Evolutionary conservation across 331 rosid genomes (phyloP).

Genomic region (Arachis monticola): DNA sequence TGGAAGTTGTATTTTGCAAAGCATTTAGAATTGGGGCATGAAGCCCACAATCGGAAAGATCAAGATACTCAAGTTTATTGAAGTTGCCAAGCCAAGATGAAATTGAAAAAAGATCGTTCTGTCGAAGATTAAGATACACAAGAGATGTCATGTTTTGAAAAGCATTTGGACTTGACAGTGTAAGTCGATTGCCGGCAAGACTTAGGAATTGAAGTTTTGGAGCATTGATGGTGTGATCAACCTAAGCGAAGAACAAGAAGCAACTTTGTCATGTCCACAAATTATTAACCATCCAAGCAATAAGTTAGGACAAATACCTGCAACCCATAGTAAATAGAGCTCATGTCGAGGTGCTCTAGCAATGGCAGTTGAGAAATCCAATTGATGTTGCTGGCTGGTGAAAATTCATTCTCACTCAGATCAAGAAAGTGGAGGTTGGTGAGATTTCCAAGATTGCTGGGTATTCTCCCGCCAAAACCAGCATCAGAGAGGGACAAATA

Average conservation of each 20-base stretch:
- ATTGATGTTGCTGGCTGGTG: too few species aligned
- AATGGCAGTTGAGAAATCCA: too few species aligned
- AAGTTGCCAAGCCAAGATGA: constrained; percentile 25
- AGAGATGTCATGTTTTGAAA: constrained; percentile 26
- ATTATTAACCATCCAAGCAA: background rate
- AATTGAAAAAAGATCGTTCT: background rate
- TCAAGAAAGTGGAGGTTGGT: too few species aligned
- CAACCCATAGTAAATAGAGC: too few species aligned
- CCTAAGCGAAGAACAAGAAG: background rate
- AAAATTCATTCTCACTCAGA: too few species aligned
- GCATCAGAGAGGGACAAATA: too few species aligned
- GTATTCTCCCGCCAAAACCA: too few species aligned
- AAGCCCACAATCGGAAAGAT: background rate
- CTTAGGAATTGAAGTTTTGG: background rate
- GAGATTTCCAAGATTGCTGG: too few species aligned
- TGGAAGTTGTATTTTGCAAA: constrained; percentile 24
- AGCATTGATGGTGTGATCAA: background rate
- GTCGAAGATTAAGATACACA: constrained; percentile 7
- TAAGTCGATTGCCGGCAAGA: background rate
- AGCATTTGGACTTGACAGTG: background rate
- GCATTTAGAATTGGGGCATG: constrained; percentile 14
- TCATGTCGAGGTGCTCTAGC: too few species aligned
- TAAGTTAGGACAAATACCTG: background rate
- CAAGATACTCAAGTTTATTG: background rate
- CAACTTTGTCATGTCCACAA: constrained; percentile 1